Evolutionary conservation across 495 filamentous ascomycete genomes (phyloP).

Genomic region (Recurvomyces mirabilis): DNA sequence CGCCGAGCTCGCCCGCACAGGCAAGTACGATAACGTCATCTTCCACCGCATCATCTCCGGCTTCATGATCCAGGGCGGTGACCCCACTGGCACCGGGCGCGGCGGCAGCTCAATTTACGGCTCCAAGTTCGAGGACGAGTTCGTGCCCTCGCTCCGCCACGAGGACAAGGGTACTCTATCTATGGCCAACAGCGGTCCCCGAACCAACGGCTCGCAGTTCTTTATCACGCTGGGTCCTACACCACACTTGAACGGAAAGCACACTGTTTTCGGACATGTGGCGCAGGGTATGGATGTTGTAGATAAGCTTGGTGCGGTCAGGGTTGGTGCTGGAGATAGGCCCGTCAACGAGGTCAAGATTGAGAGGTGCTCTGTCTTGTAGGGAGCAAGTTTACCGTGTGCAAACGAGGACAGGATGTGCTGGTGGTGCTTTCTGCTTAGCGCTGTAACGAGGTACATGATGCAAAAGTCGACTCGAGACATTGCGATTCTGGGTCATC

Average conservation of each 20-base stretch:
- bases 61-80: conserved; percentile 26
- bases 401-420: not conserved
- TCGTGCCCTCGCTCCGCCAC: conserved; percentile 14
- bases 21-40: conserved; percentile 19
- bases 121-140: conserved; percentile 21
- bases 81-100: conserved; percentile 19
- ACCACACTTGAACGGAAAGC: conserved; percentile 21
- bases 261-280: conserved; percentile 20
- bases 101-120: conserved; percentile 21
- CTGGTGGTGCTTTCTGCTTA: not conserved
- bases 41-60: conserved; percentile 22
- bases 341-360: conserved; percentile 17
- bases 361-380: conserved; percentile 11
- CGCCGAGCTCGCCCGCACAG: conserved; percentile 11
- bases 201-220: conserved; percentile 22
- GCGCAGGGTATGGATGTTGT: conserved; percentile 19
- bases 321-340: conserved; percentile 11
- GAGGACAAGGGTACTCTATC: conserved; percentile 12
- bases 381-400: not conserved
- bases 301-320: conserved; percentile 11
- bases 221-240: conserved; percentile 31
- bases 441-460: too few species aligned
- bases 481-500: too few species aligned
- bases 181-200: conserved; percentile 20
- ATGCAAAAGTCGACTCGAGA: too few species aligned